These are phyloP conservation scores for Candolleomyces aberdarensis DNA, from an alignment of 768 basidiomycete species.

Conservation along the genomic window DNA sequence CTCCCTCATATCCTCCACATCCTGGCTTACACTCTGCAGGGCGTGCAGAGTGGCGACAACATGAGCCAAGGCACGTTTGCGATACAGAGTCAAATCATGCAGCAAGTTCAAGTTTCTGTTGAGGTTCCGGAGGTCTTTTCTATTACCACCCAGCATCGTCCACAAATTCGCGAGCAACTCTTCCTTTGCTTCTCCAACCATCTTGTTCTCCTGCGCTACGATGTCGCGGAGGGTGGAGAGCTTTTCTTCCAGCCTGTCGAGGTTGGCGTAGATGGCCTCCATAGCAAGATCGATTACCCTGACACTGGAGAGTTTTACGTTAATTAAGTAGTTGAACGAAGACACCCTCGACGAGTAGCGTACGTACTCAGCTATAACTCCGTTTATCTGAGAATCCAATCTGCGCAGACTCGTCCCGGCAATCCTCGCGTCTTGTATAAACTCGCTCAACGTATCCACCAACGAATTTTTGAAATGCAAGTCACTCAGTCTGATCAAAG, in stretches of 20 bases:
- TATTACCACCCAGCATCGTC: slow-evolving; percentile 67
- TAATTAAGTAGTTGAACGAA: slow-evolving; percentile 4
- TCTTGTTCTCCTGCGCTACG: slow-evolving; percentile 53
- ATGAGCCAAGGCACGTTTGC: slow-evolving; percentile 59
- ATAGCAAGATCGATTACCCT: slow-evolving; percentile 71
- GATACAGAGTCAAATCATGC: slow-evolving; percentile 51
- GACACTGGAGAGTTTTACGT: slow-evolving; percentile 46
- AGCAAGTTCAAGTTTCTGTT: slow-evolving; percentile 53
- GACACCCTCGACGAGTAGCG: neutral
- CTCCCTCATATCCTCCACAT: slow-evolving; percentile 76
- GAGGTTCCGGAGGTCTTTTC: slow-evolving; percentile 42
- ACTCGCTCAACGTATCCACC: slow-evolving; percentile 47
- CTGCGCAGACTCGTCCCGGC: slow-evolving; percentile 58
- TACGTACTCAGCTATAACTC: slow-evolving; percentile 69
- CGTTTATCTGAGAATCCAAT: slow-evolving; percentile 64
- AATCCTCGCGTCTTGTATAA: slow-evolving; percentile 59
- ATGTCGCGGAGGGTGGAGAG: slow-evolving; percentile 56
- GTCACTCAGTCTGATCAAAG: slow-evolving; percentile 60
- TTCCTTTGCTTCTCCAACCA: slow-evolving; percentile 40
- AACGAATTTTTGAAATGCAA: slow-evolving; percentile 58
- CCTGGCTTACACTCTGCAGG: slow-evolving; percentile 60
- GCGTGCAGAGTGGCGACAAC: slow-evolving; percentile 65
- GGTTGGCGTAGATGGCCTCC: slow-evolving; percentile 41
- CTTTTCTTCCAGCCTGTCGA: slow-evolving; percentile 61
- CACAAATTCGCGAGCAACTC: slow-evolving; percentile 66